phyloP scores from a whole-genome alignment of 2,329 filamentous ascomycete genomes.

The Fusarium nanum region DNA sequence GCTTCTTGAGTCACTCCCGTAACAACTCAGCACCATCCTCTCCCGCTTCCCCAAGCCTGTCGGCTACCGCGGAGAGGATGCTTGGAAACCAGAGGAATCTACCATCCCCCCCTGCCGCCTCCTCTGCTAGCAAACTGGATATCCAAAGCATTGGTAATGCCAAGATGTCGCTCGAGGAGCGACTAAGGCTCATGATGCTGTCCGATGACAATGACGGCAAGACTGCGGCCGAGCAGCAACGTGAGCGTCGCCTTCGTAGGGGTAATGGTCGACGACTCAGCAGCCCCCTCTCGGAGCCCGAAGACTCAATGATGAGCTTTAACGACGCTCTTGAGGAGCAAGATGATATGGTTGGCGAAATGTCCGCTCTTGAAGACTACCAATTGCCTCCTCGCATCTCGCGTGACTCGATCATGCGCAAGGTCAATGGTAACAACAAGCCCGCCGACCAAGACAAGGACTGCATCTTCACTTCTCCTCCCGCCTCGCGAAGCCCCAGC shows the following conservation, averaged over 20 bases:
- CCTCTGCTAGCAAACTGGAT: conserved; percentile 77
- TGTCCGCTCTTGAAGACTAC: conserved; percentile 70
- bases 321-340: conserved; percentile 63
- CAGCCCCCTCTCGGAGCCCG: conserved; percentile 58
- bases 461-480: conserved; percentile 72
- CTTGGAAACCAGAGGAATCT: conserved; percentile 74
- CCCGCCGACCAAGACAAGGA: conserved; percentile 68
- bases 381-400: conserved; percentile 83
- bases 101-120: conserved; percentile 77
- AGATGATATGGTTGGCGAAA: conserved; percentile 70
- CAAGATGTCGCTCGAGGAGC: conserved; percentile 87
- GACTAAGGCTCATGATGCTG: conserved; percentile 88
- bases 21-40: conserved; percentile 59
- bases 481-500: conserved; percentile 59
- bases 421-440: conserved; percentile 77
- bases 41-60: conserved; percentile 71
- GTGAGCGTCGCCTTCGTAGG: conserved; percentile 76
- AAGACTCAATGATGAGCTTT: conserved; percentile 50
- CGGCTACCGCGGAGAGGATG: conserved; percentile 78
- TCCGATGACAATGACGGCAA: conserved; percentile 72
- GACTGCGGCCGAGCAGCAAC: conserved; percentile 72
- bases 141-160: conserved; percentile 79
- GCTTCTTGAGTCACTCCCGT: conserved; percentile 56
- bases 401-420: conserved; percentile 90
- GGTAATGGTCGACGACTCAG: conserved; percentile 63